These are phyloP conservation scores for Raphanus hybrid DNA, from an alignment of 441 rosid genomes.

Conservation along the genomic window DNA sequence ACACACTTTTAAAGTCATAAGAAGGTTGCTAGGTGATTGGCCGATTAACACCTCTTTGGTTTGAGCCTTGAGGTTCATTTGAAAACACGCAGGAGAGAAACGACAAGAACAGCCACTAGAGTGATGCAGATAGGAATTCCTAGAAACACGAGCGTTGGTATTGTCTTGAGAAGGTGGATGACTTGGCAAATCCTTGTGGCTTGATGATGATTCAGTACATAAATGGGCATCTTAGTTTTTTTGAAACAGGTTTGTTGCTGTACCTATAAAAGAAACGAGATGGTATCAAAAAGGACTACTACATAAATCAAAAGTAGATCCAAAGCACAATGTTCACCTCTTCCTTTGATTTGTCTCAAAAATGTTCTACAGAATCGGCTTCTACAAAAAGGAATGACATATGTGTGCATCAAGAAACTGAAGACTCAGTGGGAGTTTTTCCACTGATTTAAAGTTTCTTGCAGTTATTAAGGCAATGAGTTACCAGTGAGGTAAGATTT, in stretches of 20 bases:
- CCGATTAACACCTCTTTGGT: neutral
- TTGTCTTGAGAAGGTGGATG: neutral
- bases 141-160: neutral
- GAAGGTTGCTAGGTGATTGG: too few species aligned
- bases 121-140: neutral
- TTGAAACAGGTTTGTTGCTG: neutral
- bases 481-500: slow-evolving; percentile 33
- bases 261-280: neutral
- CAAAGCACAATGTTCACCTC: neutral
- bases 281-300: neutral
- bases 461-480: slow-evolving; percentile 40
- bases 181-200: neutral
- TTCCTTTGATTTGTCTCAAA: neutral
- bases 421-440: slow-evolving; percentile 39
- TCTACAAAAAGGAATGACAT: slow-evolving; percentile 29
- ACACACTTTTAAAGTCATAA: too few species aligned
- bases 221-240: neutral
- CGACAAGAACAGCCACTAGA: neutral
- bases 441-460: slow-evolving; percentile 44
- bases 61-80: neutral
- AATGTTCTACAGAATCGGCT: neutral
- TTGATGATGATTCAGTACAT: neutral
- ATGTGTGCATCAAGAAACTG: slow-evolving; percentile 26
- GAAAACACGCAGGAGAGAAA: neutral
- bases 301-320: neutral